phyloP scores from a whole-genome alignment of 2,329 filamentous ascomycete species.

The Mariannaea sp. region DNA sequence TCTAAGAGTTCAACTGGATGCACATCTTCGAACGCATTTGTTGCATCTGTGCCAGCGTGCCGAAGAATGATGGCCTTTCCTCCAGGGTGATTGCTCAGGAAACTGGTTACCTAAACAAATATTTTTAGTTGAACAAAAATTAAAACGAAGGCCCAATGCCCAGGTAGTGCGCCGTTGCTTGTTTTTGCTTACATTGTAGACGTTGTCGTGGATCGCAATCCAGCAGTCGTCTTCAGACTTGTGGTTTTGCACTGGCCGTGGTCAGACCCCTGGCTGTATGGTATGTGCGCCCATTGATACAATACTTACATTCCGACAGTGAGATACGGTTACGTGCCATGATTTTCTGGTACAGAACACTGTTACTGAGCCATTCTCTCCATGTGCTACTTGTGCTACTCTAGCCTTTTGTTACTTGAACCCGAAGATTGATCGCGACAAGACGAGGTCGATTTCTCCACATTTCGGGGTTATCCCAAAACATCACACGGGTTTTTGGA shows the following conservation, averaged over 20 bases:
- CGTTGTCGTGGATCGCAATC: slow-evolving; percentile 14
- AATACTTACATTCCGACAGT: slow-evolving; percentile 7
- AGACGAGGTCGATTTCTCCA: background rate
- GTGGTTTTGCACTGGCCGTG: slow-evolving; percentile 6
- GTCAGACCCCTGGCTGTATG: background rate
- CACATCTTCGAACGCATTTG: slow-evolving; percentile 14
- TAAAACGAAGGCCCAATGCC: background rate
- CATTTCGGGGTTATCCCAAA: background rate
- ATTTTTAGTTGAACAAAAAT: background rate
- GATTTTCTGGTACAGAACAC: background rate
- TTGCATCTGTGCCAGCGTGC: slow-evolving; percentile 20
- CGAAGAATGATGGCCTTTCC: slow-evolving; percentile 17
- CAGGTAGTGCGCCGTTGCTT: background rate
- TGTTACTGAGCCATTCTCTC: background rate
- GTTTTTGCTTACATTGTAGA: slow-evolving; percentile 11
- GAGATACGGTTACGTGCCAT: slow-evolving; percentile 1
- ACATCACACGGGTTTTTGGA: background rate
- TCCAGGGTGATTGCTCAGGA: slow-evolving; percentile 14
- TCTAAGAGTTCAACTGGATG: slow-evolving; percentile 17
- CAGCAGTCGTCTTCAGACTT: slow-evolving; percentile 6
- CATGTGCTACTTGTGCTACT: background rate
- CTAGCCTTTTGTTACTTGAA: background rate
- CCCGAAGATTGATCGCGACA: background rate
- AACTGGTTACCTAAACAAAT: slow-evolving; percentile 5
- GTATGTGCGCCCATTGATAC: background rate